Percentiles rank a stretch among this genome's conserved stretches.
Evolutionary conservation across 805 yeast species (phyloP).

Genomic region (Candida nanaspora): DNA sequence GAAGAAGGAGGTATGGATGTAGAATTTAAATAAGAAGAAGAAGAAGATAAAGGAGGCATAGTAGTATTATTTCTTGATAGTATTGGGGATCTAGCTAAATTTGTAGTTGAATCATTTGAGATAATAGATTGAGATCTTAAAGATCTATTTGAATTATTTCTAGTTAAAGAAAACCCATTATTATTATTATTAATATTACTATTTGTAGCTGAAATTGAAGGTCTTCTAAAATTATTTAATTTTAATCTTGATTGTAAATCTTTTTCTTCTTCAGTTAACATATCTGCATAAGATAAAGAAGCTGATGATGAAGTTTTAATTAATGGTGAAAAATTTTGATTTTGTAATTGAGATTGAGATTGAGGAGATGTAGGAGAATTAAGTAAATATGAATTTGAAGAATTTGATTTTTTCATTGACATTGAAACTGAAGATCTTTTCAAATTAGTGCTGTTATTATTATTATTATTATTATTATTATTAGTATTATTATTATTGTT

Average conservation of each 20-base stretch:
- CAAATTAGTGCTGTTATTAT: background rate
- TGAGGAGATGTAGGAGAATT: slow-evolving; percentile 6
- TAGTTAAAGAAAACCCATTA: background rate
- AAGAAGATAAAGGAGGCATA: background rate
- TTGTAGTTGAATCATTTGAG: background rate
- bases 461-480: no score
- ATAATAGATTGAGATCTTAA: background rate
- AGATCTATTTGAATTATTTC: background rate
- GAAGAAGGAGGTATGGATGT: no score
- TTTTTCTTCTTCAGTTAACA: slow-evolving; percentile 66
- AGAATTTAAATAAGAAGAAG: no score
- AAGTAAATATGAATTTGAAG: slow-evolving; percentile 1
- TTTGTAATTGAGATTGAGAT: slow-evolving; percentile 25
- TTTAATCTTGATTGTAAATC: slow-evolving; percentile 33
- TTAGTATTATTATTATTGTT: background rate
- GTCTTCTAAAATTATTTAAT: slow-evolving; percentile 44
- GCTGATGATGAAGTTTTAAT: no score
- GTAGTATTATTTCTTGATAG: background rate
- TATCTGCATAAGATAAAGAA: slow-evolving; percentile 76
- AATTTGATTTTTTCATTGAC: background rate
- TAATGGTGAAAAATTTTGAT: no score
- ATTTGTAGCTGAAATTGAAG: slow-evolving; percentile 17
- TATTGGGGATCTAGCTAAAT: background rate
- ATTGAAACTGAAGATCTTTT: background rate
- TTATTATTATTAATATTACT: background rate